Percentiles rank a stretch among this genome's conserved stretches.
These are phyloP conservation scores for Beauveria caledonica DNA, from an alignment of 2,329 filamentous ascomycete species.

Conservation along the genomic window DNA sequence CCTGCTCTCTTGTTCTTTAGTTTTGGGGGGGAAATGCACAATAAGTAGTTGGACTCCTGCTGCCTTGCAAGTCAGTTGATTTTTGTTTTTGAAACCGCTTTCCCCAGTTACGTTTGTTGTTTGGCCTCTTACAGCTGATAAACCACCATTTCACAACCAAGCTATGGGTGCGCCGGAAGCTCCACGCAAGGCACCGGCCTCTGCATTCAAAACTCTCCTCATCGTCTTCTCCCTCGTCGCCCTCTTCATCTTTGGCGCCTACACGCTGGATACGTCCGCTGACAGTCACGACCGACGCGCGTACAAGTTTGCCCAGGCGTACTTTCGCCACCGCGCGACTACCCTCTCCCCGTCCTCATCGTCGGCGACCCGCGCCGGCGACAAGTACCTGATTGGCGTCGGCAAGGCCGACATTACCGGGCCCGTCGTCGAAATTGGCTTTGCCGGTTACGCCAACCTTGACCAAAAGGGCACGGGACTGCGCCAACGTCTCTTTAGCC, in stretches of 20 bases:
- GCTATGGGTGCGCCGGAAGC: slow-evolving; percentile 1
- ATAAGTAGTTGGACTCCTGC: neutral
- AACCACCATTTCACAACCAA: neutral
- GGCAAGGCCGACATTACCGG: slow-evolving; percentile 55
- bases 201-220: neutral
- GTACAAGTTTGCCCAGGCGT: slow-evolving; percentile 1
- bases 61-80: neutral
- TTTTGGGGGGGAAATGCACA: neutral
- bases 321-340: slow-evolving; percentile 1
- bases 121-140: neutral
- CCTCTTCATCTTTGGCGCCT: slow-evolving; percentile 11
- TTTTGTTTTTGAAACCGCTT: neutral
- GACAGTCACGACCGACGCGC: slow-evolving; percentile 4
- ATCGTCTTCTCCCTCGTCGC: slow-evolving; percentile 7
- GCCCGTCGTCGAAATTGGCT: slow-evolving; percentile 80
- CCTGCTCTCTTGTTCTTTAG: neutral
- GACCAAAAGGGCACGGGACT: slow-evolving; percentile 75
- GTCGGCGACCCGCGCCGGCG: slow-evolving; percentile 13
- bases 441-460: slow-evolving; percentile 88
- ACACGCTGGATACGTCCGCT: slow-evolving; percentile 1
- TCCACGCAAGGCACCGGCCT: slow-evolving; percentile 4
- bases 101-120: neutral
- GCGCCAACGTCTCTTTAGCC: slow-evolving; percentile 78
- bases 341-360: neutral
- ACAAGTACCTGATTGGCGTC: slow-evolving; percentile 44